Percentiles rank a stretch among this genome's conserved stretches.
phyloP scores from a whole-genome alignment of 2,329 filamentous ascomycete genomes.

The Colletotrichum cuscutae region DNA sequence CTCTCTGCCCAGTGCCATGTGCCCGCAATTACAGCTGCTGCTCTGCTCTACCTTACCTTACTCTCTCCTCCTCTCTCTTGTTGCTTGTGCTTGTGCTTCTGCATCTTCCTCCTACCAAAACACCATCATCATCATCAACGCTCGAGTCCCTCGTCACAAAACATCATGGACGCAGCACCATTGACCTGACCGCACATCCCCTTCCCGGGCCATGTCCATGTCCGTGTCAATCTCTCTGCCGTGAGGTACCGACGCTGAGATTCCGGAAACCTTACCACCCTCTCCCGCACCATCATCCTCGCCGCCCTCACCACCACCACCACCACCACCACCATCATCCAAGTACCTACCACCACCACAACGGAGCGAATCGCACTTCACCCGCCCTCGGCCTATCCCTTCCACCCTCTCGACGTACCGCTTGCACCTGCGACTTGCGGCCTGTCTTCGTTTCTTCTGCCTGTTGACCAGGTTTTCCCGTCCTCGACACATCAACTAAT shows the following conservation, averaged over 20 bases:
- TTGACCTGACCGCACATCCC: constrained; percentile 13
- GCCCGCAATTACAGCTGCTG: not conserved
- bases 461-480: constrained; percentile 32
- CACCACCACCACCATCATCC: not conserved
- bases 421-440: not conserved
- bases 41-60: too few species aligned
- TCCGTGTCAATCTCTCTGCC: constrained; percentile 17
- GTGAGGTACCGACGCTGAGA: not conserved
- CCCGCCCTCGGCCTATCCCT: not conserved
- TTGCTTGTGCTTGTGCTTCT: not conserved
- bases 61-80: not conserved
- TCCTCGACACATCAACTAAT: constrained; percentile 7
- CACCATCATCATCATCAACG: constrained; percentile 10
- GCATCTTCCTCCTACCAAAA: not conserved
- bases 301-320: not conserved
- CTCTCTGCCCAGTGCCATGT: not conserved
- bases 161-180: constrained; percentile 7
- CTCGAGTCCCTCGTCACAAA: constrained; percentile 16
- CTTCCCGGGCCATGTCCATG: constrained; percentile 12
- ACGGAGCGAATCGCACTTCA: not conserved
- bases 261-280: not conserved
- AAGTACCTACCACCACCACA: not conserved
- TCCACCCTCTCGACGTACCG: not conserved
- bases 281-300: not conserved
- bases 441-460: constrained; percentile 32